These are phyloP conservation scores for Schizophyllum commune DNA, from an alignment of 1,284 basidiomycete genomes.

Conservation along the genomic window DNA sequence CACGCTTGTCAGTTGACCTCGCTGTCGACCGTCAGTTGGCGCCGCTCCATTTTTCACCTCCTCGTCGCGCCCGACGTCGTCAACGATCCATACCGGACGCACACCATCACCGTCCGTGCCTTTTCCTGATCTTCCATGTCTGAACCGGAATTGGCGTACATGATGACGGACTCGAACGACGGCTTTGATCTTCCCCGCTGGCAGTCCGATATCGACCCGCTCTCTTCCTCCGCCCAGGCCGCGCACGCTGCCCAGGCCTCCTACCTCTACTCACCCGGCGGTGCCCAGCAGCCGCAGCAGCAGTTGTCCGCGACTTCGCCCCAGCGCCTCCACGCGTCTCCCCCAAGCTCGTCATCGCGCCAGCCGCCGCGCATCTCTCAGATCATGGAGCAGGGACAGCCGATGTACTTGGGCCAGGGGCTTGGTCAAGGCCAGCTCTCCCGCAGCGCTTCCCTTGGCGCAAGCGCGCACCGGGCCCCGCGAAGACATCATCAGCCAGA, in stretches of 20 bases:
- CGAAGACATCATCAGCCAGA: slow-evolving; percentile 56
- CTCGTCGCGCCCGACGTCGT: neutral
- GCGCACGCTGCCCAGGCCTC: slow-evolving; percentile 53
- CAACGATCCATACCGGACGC: neutral
- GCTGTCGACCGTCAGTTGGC: neutral
- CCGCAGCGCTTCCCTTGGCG: slow-evolving; percentile 59
- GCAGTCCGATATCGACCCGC: slow-evolving; percentile 62
- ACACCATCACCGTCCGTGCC: neutral
- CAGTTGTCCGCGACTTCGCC: slow-evolving; percentile 27
- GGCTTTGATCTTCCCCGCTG: slow-evolving; percentile 71
- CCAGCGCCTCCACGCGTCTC: slow-evolving; percentile 28
- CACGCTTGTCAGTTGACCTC: neutral
- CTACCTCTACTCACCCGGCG: slow-evolving; percentile 36
- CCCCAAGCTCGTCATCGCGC: slow-evolving; percentile 23
- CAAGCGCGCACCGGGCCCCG: slow-evolving; percentile 14
- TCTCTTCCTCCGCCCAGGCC: slow-evolving; percentile 55
- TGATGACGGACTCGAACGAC: slow-evolving; percentile 40
- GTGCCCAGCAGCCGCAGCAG: slow-evolving; percentile 34
- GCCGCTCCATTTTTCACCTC: neutral
- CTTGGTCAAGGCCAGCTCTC: slow-evolving; percentile 41
- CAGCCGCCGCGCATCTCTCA: slow-evolving; percentile 55
- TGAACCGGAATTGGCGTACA: neutral
- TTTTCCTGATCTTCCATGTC: neutral
- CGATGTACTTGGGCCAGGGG: slow-evolving; percentile 39
- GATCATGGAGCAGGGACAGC: slow-evolving; percentile 55